Evolutionary conservation across 805 yeast genomes (phyloP), one percentile per base, ranked within the genome.

Genomic region (Clavispora vitiphila): DNA sequence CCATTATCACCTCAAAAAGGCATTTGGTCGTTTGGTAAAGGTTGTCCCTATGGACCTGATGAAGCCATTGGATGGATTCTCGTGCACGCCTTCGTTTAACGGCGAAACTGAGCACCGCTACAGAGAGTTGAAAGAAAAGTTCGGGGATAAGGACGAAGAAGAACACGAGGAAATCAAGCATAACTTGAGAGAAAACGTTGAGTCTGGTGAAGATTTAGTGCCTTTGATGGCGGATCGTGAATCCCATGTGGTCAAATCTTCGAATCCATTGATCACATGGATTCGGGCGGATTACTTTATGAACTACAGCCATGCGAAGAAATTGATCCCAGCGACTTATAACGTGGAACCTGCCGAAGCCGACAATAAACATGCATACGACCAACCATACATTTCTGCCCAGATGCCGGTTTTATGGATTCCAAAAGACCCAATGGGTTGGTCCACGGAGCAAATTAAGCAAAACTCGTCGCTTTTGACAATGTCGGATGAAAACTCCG

Each of bases 361-460:
- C 16, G 80, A 78, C 43, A 70, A 75, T 43, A 65, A 58, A 38
- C 79, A 76, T 47, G 93, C 96, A 0, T 91, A 83, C 62, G 78
- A 80, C 55, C 76, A 74, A 56, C 97, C 97, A 2, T 86, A 83
- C 6, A 80, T 83, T 14, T 67, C 78, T 21, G 83, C 83, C 0
- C 60, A 70, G 35, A 76, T 86, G 51, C 95, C 96, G 2, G 69
- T 72, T n/a, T 65, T 91, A 16, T 91, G 99, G 99, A 78, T 91
- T 55, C 95, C 97, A n/a, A 69, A 70, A 43, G 99, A 91, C 60
- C 83, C 86, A 8, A 78, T 80, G 76, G 98, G 98, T 1, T 75
- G 87, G 52, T 84, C 96, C 1, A 64, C 70, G 2, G 58, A 55
- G 11, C 80, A 82, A 53, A 80, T 85, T 18, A 74, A 73, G 30